Evolutionary conservation across 768 basidiomycete species (phyloP).

Genomic region (Pleurotus salmoneostramineus): DNA sequence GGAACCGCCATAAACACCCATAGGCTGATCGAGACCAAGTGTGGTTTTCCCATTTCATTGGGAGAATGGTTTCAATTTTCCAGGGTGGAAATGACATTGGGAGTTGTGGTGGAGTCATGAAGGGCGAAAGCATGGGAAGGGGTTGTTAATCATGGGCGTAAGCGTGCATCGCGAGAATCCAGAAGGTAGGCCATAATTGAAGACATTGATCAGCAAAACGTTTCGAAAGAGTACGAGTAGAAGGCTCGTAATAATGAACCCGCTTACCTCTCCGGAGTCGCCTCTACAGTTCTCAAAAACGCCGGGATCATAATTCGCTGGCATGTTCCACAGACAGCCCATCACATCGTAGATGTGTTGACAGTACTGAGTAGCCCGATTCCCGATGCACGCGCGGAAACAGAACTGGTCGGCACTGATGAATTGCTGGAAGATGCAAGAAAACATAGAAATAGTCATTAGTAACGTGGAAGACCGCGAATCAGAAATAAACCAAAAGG

Average conservation of each 20-base stretch:
- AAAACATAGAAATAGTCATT: neutral
- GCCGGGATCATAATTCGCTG: constrained; percentile 40
- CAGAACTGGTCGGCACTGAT: constrained; percentile 61
- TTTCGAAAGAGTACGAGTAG: neutral
- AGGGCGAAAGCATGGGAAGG: neutral
- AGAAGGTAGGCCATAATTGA: neutral
- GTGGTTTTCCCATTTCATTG: neutral
- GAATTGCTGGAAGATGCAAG: constrained; percentile 43
- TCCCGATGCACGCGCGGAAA: constrained; percentile 62
- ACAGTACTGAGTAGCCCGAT: constrained; percentile 48
- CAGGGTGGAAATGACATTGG: neutral
- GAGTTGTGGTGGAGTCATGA: neutral
- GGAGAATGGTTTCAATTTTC: neutral
- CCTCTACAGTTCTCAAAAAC: constrained; percentile 48
- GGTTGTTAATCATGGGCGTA: neutral
- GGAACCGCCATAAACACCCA: constrained; percentile 67
- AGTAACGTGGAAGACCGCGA: neutral
- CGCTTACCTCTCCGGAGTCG: constrained; percentile 43
- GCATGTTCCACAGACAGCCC: constrained; percentile 64
- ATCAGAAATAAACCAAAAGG: neutral
- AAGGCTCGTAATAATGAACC: constrained; percentile 1
- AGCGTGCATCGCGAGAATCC: neutral
- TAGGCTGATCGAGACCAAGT: constrained; percentile 32
- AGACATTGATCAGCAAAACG: neutral
- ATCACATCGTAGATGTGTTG: constrained; percentile 57